A percentile compares a stretch with the other conserved stretches of the same genome.
phyloP scores from a whole-genome alignment of 352 stramenopile genomes.

The Globisporangium spinosum region DNA sequence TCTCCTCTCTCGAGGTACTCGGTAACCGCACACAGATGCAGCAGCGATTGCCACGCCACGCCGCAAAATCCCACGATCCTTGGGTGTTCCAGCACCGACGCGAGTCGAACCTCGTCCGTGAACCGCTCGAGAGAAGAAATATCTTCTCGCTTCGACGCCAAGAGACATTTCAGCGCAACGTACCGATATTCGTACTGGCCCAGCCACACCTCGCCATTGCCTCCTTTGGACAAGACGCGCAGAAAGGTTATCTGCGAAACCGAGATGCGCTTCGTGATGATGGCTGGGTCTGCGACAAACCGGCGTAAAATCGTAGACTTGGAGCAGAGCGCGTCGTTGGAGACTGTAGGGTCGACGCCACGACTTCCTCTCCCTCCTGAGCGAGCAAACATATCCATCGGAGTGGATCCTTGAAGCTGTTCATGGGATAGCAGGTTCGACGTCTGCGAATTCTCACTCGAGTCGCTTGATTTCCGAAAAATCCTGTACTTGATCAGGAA shows the following conservation, averaged over 20 bases:
- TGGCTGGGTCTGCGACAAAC: constrained; percentile 63
- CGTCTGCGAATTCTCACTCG: constrained; percentile 30
- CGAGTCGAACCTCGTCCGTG: constrained; percentile 76
- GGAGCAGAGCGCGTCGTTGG: constrained; percentile 63
- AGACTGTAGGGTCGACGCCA: constrained; percentile 43
- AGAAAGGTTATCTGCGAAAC: constrained; percentile 75
- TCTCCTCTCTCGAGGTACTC: constrained; percentile 81
- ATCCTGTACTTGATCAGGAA: constrained; percentile 45
- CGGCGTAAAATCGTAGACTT: constrained; percentile 47
- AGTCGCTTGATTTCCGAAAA: constrained; percentile 28
- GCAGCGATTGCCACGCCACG: constrained; percentile 72
- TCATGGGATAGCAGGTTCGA: constrained; percentile 29
- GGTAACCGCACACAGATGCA: constrained; percentile 71
- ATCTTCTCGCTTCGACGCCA: constrained; percentile 61
- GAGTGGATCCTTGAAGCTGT: constrained; percentile 22
- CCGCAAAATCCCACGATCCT: constrained; percentile 81
- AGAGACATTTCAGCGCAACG: constrained; percentile 75
- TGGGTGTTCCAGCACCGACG: constrained; percentile 71
- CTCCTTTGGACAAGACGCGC: constrained; percentile 65
- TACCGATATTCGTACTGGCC: constrained; percentile 69
- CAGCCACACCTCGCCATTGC: constrained; percentile 80
- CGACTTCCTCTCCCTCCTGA: constrained; percentile 26
- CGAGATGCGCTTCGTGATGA: constrained; percentile 74
- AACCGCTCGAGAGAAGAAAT: constrained; percentile 69
- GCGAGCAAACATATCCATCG: constrained; percentile 48